Evolutionary conservation across 305 asterid genomes (phyloP).

Genomic region (Fraxinus angustifolia): DNA sequence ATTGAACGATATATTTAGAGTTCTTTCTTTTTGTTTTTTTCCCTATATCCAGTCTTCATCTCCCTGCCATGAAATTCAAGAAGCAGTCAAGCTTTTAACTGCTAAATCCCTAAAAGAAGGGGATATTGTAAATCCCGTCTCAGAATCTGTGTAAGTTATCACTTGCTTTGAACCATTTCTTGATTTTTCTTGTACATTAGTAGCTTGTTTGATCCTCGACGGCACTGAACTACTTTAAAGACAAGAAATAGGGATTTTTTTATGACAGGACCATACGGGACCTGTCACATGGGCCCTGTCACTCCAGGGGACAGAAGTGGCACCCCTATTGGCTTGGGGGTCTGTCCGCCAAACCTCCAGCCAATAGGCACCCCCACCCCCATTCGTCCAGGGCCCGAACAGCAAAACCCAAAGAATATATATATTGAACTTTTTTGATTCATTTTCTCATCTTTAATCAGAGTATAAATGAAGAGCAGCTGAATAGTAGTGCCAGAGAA

Average conservation of each 20-base stretch:
- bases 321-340: too few relatives aligned
- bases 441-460: constrained; percentile 14
- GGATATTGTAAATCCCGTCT: constrained; percentile 16
- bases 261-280: too few relatives aligned
- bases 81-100: constrained; percentile 23
- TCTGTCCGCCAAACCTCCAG: too few relatives aligned
- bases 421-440: not conserved
- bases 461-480: constrained; percentile 32
- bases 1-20: too few relatives aligned
- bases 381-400: too few relatives aligned
- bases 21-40: not conserved
- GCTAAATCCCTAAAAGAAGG: constrained; percentile 25
- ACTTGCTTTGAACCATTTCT: not conserved
- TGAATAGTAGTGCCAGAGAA: constrained; percentile 21
- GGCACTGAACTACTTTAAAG: not conserved
- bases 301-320: too few relatives aligned
- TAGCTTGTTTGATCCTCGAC: not conserved
- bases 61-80: constrained; percentile 21
- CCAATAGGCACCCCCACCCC: too few relatives aligned
- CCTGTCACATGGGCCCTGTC: too few relatives aligned
- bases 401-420: not conserved
- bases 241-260: too few relatives aligned
- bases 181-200: not conserved
- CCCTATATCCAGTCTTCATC: constrained; percentile 21
- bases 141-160: constrained; percentile 38